Base-by-base conservation (phyloP, 768 basidiomycete species). In the Postia placenta region DNA sequence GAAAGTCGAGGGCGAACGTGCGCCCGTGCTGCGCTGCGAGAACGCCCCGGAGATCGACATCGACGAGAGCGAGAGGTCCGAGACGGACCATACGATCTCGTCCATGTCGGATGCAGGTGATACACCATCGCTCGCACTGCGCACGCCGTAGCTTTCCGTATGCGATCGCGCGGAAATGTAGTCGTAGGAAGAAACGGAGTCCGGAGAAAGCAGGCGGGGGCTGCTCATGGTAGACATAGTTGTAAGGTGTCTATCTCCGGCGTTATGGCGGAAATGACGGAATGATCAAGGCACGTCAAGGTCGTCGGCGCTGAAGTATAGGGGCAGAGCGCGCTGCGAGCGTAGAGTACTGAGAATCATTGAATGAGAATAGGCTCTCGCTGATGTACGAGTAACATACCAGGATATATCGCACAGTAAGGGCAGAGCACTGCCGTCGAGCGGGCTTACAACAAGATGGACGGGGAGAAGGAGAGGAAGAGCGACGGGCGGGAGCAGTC, bases 41-140 rank as follows among this genome's bases (percentile, higher is more conserved):
- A 42, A 11, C 62, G 63, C 33, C 15, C 56, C 57, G 46, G 35
- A 60, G 24, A 62, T 62, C 11, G 64, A 61, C 20, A 64, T 60
- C 33, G 55, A 52, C 27, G 61, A 64, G 24, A 48, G 59, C 25
- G 71, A 70, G 35, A 76, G 69, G 54, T 60, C 60, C 26, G 61
- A 60, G 43, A 62, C 51, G 35, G 59, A 65, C 71, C 74, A 80
- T 17, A 81, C 74, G 38, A 83, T 76, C 59, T 81, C 77, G 53
- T 83, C 80, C 55, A 78, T 79, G 42, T 52, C 56, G 27, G 54
- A 56, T 30, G 56, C 59, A n/a, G n/a, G n/a, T n/a, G n/a, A n/a
- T n/a, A n/a, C n/a, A 37, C 56, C 25, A 45, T 49, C 56, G 36
- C 43, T 54, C 37, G 53, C 42, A 17, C 42, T 42, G 19, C 19